Percentiles rank a stretch among this genome's conserved stretches.
phyloP scores from a whole-genome alignment of 805 yeast species.

The Suhomyces pyralidae region DNA sequence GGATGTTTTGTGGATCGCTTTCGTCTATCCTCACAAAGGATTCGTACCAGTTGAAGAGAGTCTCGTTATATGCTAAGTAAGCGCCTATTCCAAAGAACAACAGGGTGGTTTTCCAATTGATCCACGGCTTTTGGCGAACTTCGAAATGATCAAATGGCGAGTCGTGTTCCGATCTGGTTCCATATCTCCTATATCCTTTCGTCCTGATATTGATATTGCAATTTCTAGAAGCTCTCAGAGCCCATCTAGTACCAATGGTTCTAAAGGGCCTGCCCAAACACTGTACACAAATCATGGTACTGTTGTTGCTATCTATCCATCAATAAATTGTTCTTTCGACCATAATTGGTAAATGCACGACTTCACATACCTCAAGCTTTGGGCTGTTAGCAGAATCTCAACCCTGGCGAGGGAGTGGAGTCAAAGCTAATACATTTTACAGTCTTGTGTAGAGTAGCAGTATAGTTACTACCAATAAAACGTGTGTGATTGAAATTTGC shows the following conservation, averaged over 20 bases:
- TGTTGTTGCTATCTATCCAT: background rate
- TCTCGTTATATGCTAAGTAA: slow-evolving; percentile 29
- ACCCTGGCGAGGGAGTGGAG: background rate
- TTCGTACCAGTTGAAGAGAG: slow-evolving; percentile 30
- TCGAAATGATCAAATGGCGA: slow-evolving; percentile 33
- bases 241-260: background rate
- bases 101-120: slow-evolving; percentile 30
- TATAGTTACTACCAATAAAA: background rate
- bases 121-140: slow-evolving; percentile 19
- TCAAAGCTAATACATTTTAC: background rate
- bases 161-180: slow-evolving; percentile 27
- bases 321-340: background rate
- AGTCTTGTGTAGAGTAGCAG: background rate
- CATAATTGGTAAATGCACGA: background rate
- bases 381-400: background rate
- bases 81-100: slow-evolving; percentile 32
- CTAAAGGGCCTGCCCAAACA: background rate
- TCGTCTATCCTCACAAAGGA: slow-evolving; percentile 21
- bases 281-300: background rate
- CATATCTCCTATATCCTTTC: slow-evolving; percentile 9
- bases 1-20: slow-evolving; percentile 17
- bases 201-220: background rate
- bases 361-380: background rate
- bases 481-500: too few relatives aligned
- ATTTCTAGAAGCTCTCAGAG: background rate